Base-by-base conservation (phyloP, 352 stramenopile genomes). In the Bremia lactucae region DNA sequence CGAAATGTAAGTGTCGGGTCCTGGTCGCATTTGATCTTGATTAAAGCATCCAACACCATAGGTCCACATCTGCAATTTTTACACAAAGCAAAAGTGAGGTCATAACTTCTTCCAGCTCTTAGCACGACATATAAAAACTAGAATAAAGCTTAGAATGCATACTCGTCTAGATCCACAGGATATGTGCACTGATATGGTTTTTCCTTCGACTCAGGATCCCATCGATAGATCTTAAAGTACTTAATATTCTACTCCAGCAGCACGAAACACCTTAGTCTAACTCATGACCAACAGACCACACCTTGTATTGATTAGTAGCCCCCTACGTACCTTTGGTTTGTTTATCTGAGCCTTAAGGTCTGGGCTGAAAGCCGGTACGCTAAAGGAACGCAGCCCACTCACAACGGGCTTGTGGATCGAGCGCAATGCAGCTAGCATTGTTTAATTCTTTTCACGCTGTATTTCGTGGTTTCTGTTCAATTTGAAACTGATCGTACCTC, bases 21-120 rank as follows among this genome's bases (percentile, higher is more conserved):
- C 73, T 98, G 87, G 53, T 98, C 95, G 61, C 97, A 97, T 78
- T 99, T 99, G 59, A 99, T 99, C 75, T 99, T 98, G 47, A 99
- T 79, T 14, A 99, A 68, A n/a, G 94, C 96, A 62, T 99, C 96
- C 36, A 99, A 69, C 31, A 99, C 88, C 96, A 99, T 99, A 19
- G 95, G 95, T 10, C 96, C 96, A 51, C 96, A 95, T 15, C 82
- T 93, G 37, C 21, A 62, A 36, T 14, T n/a, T 40, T 31, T 34
- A 20, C 18, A 18, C 40, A 24, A 36, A 4, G 18, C 31, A 15
- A 43, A 3, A 43, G 23, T 59, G n/a, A 31, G 15, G 24, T 29
- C 24, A 29, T 7, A 3, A 29, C 24, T 29, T n/a, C n/a, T n/a
- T n/a, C 24, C 24, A 29, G 13, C 2, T 29, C 13, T 11, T 3